phyloP scores from a whole-genome alignment of 1,284 basidiomycete species.

The Fomitopsis schrenkii region DNA sequence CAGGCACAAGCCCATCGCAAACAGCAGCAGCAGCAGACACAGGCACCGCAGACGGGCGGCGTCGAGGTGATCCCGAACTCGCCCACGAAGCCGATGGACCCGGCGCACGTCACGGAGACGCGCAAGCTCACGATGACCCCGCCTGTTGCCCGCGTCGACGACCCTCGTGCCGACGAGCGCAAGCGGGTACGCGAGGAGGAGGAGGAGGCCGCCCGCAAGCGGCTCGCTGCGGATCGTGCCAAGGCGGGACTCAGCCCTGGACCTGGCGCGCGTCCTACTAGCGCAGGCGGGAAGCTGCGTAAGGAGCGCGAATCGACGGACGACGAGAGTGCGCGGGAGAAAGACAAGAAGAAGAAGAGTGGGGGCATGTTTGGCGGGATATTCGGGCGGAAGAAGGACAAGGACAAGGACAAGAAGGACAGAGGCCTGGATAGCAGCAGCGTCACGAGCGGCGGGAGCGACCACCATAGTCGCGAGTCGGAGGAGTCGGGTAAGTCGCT shows the following conservation, averaged over 20 bases:
- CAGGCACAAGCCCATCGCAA: constrained; percentile 23
- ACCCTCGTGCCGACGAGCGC: constrained; percentile 42
- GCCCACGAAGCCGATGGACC: constrained; percentile 42
- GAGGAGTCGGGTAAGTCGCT: constrained; percentile 52
- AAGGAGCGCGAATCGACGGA: constrained; percentile 53
- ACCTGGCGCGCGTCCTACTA: constrained; percentile 5
- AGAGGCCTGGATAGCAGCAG: constrained; percentile 18
- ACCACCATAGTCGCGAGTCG: constrained; percentile 33
- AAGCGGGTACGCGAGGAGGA: constrained; percentile 60
- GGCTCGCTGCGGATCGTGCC: constrained; percentile 26
- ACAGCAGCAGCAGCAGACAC: constrained; percentile 35
- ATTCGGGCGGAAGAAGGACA: constrained; percentile 76
- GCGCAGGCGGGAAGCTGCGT: constrained; percentile 49
- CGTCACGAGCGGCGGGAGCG: constrained; percentile 19
- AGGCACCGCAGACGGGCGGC: constrained; percentile 8
- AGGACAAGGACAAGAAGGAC: constrained; percentile 63
- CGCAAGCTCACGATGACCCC: constrained; percentile 76
- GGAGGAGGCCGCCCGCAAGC: constrained; percentile 58
- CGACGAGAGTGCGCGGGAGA: constrained; percentile 43
- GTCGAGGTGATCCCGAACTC: constrained; percentile 22
- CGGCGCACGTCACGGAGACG: constrained; percentile 58
- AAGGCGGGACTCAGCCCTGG: constrained; percentile 10
- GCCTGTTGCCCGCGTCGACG: constrained; percentile 50
- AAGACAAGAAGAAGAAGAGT: constrained; percentile 65
- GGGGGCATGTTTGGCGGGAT: constrained; percentile 67